These are phyloP conservation scores for Hanseniaspora clermontiae DNA, from an alignment of 805 yeast genomes.

Conservation along the genomic window DNA sequence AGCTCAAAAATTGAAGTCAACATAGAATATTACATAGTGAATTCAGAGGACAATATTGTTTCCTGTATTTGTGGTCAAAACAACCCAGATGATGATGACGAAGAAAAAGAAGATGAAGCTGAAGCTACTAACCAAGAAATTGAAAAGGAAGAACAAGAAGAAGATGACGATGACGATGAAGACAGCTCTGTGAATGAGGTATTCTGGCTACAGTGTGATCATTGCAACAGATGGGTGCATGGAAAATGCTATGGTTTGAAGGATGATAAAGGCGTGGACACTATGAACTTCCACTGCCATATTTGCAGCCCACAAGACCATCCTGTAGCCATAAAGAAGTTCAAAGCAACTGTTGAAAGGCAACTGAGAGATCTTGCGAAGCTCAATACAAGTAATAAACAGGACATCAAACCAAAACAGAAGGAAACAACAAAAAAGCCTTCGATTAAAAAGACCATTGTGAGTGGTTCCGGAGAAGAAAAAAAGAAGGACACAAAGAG, in stretches of 20 bases:
- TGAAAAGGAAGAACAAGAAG: neutral
- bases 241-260: constrained; percentile 75
- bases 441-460: constrained; percentile 14
- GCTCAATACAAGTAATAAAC: neutral
- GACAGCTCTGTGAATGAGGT: constrained; percentile 53
- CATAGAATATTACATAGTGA: constrained; percentile 42
- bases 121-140: neutral
- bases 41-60: constrained; percentile 71
- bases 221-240: constrained; percentile 90
- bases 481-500: constrained; percentile 16
- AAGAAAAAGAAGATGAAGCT: constrained; percentile 1
- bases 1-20: neutral
- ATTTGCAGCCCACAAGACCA: constrained; percentile 10
- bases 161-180: neutral
- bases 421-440: neutral
- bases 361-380: constrained; percentile 10
- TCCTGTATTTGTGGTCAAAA: constrained; percentile 80
- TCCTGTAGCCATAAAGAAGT: constrained; percentile 3
- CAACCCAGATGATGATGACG: constrained; percentile 28
- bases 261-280: constrained; percentile 46
- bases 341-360: constrained; percentile 1
- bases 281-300: constrained; percentile 5
- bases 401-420: neutral
- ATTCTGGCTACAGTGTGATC: constrained; percentile 86
- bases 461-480: neutral